phyloP scores from a whole-genome alignment of 2,329 filamentous ascomycete genomes.

The Hypocreales sp. region DNA sequence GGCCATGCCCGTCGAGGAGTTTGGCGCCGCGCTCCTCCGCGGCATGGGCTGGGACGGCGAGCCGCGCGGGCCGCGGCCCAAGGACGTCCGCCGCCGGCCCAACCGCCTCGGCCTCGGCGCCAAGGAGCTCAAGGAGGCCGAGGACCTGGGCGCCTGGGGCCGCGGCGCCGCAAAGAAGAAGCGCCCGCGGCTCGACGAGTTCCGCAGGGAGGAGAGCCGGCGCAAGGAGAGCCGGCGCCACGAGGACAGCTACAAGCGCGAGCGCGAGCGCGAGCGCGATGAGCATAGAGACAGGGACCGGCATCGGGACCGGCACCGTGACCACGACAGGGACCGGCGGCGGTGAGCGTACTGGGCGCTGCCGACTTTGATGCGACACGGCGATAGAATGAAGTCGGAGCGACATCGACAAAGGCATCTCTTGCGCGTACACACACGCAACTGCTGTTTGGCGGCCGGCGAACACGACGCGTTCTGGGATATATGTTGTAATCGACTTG shows the following conservation, averaged over 20 bases:
- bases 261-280: conserved; percentile 26
- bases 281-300: conserved; percentile 16
- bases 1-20: conserved; percentile 83
- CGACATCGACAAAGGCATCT: no score
- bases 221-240: conserved; percentile 25
- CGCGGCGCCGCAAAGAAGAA: conserved; percentile 41
- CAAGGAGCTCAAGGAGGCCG: conserved; percentile 56
- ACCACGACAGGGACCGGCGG: conserved; percentile 7
- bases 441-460: no score
- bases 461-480: no score
- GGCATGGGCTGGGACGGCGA: conserved; percentile 91
- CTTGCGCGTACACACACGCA: no score
- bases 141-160: conserved; percentile 71
- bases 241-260: conserved; percentile 31
- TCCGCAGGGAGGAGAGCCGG: conserved; percentile 26
- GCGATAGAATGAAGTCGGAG: no score
- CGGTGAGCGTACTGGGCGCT: no score
- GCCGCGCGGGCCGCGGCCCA: conserved; percentile 33
- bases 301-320: conserved; percentile 5
- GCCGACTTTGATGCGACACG: no score
- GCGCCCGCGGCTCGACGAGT: conserved; percentile 32
- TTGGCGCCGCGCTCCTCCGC: conserved; percentile 75
- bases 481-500: no score
- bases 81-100: conserved; percentile 55
- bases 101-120: conserved; percentile 80